A percentile compares a stretch with the other conserved stretches of the same genome.
Conservation (phyloP, 305 asterid genomes). For the Fraxinus albicans region DNA sequence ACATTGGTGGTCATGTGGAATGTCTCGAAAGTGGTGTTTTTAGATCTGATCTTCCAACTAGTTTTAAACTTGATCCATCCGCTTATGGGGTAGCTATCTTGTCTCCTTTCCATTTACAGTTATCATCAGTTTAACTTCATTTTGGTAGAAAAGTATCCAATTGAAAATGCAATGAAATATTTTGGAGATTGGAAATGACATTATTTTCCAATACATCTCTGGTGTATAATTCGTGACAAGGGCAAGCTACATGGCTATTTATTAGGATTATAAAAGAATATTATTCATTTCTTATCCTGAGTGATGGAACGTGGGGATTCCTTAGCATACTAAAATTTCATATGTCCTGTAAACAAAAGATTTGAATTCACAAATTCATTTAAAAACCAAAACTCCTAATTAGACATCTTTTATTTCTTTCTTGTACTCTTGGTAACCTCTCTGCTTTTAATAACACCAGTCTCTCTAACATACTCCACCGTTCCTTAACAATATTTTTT, state of each 20-base stretch:
- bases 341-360: slow-evolving; percentile 16
- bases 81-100: slow-evolving; percentile 66
- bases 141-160: slow-evolving; percentile 10
- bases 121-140: slow-evolving; percentile 9
- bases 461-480: neutral
- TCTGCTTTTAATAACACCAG: neutral
- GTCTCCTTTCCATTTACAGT: slow-evolving; percentile 6
- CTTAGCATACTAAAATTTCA: slow-evolving; percentile 14
- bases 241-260: slow-evolving; percentile 4
- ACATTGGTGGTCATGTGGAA: slow-evolving; percentile 98
- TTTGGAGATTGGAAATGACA: neutral
- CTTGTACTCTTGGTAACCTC: neutral
- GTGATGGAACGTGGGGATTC: neutral
- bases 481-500: neutral
- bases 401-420: slow-evolving; percentile 1
- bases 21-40: slow-evolving; percentile 99
- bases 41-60: slow-evolving; percentile 95
- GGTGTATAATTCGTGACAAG: neutral
- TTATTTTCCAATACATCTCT: neutral
- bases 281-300: slow-evolving; percentile 18
- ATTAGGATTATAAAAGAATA: slow-evolving; percentile 21
- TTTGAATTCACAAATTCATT: slow-evolving; percentile 15
- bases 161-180: neutral
- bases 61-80: slow-evolving; percentile 92
- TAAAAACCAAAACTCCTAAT: slow-evolving; percentile 4